A percentile compares a stretch with the other conserved stretches of the same genome.
These are phyloP conservation scores for Rosa persica DNA, from an alignment of 306 rosid genomes.

Conservation along the genomic window DNA sequence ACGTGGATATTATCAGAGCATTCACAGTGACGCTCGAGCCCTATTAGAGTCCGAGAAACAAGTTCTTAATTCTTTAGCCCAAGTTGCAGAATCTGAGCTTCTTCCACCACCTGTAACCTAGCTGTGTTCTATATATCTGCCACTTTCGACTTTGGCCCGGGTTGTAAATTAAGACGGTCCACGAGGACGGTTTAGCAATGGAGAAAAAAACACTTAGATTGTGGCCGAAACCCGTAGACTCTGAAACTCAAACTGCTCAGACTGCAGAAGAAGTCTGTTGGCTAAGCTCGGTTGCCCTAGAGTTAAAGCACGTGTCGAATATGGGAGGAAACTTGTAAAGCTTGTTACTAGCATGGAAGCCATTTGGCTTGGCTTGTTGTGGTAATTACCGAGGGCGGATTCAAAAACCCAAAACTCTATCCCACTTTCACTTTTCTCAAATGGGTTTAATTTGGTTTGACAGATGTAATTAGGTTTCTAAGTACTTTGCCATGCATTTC, in stretches of 20 bases:
- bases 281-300: background rate
- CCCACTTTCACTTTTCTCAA: background rate
- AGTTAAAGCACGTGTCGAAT: background rate
- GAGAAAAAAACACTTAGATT: background rate
- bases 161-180: background rate
- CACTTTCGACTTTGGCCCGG: background rate
- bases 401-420: background rate
- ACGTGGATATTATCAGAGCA: slow-evolving; percentile 31
- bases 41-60: background rate
- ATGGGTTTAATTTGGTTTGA: background rate
- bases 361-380: background rate
- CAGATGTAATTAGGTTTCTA: background rate
- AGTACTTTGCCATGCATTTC: background rate
- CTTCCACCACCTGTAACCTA: slow-evolving; percentile 7
- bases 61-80: background rate
- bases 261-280: background rate
- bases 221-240: slow-evolving; percentile 1
- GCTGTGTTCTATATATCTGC: background rate
- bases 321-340: background rate
- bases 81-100: background rate
- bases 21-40: background rate
- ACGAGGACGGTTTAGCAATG: background rate
- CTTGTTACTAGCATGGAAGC: background rate
- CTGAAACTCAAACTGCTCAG: background rate
- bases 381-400: background rate